phyloP scores from a whole-genome alignment of 495 filamentous ascomycete species.

The Xylaria flabelliformis region DNA sequence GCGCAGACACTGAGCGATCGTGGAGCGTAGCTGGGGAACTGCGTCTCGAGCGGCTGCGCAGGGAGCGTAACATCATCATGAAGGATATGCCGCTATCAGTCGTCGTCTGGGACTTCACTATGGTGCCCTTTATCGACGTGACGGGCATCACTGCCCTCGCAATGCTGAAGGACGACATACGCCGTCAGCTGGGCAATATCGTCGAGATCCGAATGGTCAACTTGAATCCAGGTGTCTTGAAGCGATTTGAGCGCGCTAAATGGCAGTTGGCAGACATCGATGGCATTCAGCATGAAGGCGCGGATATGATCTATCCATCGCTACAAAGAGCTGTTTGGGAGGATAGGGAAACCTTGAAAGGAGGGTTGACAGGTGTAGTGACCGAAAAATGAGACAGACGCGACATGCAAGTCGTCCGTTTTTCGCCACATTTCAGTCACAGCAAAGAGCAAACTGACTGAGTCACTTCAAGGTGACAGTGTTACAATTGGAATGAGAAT shows the following conservation, averaged over 20 bases:
- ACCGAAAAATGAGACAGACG: conserved; percentile 33
- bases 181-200: conserved; percentile 33
- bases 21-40: conserved; percentile 55
- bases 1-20: conserved; percentile 45
- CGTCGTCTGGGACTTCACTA: conserved; percentile 41
- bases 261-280: conserved; percentile 41
- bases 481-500: not conserved
- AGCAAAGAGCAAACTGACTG: conserved; percentile 2
- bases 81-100: conserved; percentile 38
- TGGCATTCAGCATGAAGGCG: conserved; percentile 30
- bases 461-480: not conserved
- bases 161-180: conserved; percentile 42
- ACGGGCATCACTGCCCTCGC: conserved; percentile 42
- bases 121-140: conserved; percentile 41
- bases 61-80: conserved; percentile 30
- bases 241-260: conserved; percentile 39
- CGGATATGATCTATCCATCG: conserved; percentile 38
- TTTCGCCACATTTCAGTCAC: not conserved
- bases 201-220: conserved; percentile 44
- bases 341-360: conserved; percentile 37
- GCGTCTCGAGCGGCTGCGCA: conserved; percentile 41
- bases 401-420: not conserved
- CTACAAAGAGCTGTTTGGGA: conserved; percentile 42
- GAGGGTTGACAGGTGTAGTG: conserved; percentile 35
- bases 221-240: conserved; percentile 33